Base-by-base conservation (phyloP, 768 basidiomycete genomes). In the Trametes cingulata region DNA sequence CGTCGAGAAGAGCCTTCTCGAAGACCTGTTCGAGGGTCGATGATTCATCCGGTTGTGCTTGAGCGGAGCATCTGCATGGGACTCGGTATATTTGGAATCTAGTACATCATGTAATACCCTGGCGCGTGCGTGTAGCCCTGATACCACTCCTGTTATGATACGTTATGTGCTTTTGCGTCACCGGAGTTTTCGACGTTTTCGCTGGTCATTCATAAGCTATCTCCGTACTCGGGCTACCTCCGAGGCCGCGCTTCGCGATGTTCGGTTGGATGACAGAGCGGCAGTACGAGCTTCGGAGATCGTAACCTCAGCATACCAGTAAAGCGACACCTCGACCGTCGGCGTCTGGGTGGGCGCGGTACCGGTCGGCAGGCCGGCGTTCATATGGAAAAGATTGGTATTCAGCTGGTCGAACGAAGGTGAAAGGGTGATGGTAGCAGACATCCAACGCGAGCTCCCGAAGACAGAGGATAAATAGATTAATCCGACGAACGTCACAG, bases 21-120 rank as follows among this genome's bases (percentile, higher is more conserved):
- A 85, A 48, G 96, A 98, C 72, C 87, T 98, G 80, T 99, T 98
- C 70, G 95, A 98, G 62, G 85, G 85, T 57, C 81, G 85, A 69
- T 88, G 69, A 71, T 19, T 43, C 24, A 13, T 12, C 1, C 24
- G 3, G n/a, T 41, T 29, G 20, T 2, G 8, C 22, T 33, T n/a
- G 3, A 19, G 29, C 15, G 3, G 3, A 29, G 33, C 27, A 29
- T 13, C 27, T 8, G 12, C 15, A 33, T 29, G 14, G 22, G 36
- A 52, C 52, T 33, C 2, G 24, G 48, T 19, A 14, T 3, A 6
- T 57, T 57, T 27, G 56, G 56, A 40, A 57, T 42, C 24, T 57
- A 49, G 47, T 42, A 54, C 49, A 52, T 52, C 45, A 47, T 52
- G 59, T 52, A 47, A 52, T 52, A 58, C 55, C 56, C 56, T 42